Conservation (phyloP, 164 flowering plant genomes). For the Nymphaea thermarum region DNA sequence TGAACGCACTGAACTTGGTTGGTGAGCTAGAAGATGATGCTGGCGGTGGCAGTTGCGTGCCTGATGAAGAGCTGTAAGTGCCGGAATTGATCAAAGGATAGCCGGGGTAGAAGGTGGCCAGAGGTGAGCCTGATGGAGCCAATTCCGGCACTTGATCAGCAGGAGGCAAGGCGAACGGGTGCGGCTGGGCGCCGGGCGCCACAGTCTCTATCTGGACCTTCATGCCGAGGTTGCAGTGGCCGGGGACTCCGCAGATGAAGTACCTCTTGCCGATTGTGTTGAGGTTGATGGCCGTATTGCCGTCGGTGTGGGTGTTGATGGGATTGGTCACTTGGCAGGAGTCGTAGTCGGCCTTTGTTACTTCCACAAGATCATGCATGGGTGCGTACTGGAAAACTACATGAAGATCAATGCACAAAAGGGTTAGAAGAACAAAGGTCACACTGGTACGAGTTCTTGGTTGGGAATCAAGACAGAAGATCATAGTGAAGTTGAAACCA, state of each 20-base stretch:
- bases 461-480: not conserved
- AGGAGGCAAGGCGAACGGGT: slow-evolving; percentile 7
- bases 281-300: slow-evolving; percentile 34
- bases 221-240: slow-evolving; percentile 51
- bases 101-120: not conserved
- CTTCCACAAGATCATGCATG: slow-evolving; percentile 44
- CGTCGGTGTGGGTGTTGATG: slow-evolving; percentile 14
- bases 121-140: not conserved
- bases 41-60: slow-evolving; percentile 11
- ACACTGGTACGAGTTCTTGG: not conserved
- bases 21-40: slow-evolving; percentile 6
- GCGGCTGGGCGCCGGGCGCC: slow-evolving; percentile 4
- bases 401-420: not conserved
- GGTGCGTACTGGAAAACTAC: slow-evolving; percentile 44
- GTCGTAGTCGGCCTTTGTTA: slow-evolving; percentile 34
- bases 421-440: not conserved
- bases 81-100: not conserved
- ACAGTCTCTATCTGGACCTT: slow-evolving; percentile 32
- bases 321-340: slow-evolving; percentile 29
- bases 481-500: not conserved
- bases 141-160: not conserved
- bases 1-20: not conserved
- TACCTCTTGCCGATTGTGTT: slow-evolving; percentile 41
- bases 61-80: not conserved
- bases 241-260: slow-evolving; percentile 53